Percentiles rank a stretch among this genome's conserved stretches.
phyloP scores from a whole-genome alignment of 2,329 filamentous ascomycete species.

The Emmonsia crescens region DNA sequence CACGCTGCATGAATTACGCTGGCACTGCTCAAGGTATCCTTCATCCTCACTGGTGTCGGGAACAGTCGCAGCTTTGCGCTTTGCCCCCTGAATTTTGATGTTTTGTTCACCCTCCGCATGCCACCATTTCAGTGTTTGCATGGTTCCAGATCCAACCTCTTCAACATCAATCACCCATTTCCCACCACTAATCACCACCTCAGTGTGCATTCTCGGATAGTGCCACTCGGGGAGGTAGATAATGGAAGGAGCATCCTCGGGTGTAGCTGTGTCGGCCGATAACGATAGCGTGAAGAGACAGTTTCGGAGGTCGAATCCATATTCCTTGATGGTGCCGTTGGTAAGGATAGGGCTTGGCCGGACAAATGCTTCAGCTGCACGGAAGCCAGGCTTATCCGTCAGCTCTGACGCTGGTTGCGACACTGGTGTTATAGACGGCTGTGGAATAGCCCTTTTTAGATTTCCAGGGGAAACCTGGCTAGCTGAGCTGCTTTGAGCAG shows the following conservation, averaged over 20 bases:
- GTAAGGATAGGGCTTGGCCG: conserved; percentile 70
- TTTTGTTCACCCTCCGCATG: conserved; percentile 75
- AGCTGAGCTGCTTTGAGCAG: conserved; percentile 36
- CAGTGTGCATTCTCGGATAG: conserved; percentile 64
- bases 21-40: conserved; percentile 60
- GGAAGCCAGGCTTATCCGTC: conserved; percentile 59
- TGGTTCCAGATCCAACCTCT: conserved; percentile 55
- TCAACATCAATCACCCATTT: conserved; percentile 78
- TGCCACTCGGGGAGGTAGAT: conserved; percentile 87
- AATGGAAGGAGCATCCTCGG: conserved; percentile 60
- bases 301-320: conserved; percentile 71
- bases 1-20: conserved; percentile 38
- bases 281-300: conserved; percentile 68
- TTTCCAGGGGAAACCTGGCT: conserved; percentile 60
- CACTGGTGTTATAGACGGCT: conserved; percentile 46
- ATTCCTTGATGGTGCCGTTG: conserved; percentile 57
- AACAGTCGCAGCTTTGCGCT: conserved; percentile 41
- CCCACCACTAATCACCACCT: conserved; percentile 67
- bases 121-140: conserved; percentile 86
- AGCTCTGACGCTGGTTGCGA: conserved; percentile 44
- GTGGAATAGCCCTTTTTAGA: conserved; percentile 57
- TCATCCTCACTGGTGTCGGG: conserved; percentile 56
- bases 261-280: conserved; percentile 47
- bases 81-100: conserved; percentile 63
- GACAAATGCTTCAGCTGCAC: conserved; percentile 87